These are phyloP conservation scores for Ceratocystiopsis sp. DNA, from an alignment of 2,329 filamentous ascomycete genomes.

Conservation along the genomic window DNA sequence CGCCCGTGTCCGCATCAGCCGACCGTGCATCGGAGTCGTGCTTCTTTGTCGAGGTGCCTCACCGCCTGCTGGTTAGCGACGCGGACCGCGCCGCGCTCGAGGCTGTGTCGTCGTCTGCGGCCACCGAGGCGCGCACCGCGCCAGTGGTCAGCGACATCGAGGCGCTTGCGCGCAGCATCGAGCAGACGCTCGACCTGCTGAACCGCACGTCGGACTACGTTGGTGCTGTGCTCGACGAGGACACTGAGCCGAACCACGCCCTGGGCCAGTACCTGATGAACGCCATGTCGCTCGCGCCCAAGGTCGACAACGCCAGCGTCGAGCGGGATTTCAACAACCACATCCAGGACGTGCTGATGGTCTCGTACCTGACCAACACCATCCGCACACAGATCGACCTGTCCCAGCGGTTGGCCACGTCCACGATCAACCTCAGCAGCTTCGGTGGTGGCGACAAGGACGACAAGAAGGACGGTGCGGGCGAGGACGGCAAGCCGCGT, in stretches of 20 bases:
- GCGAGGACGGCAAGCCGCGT: slow-evolving; percentile 25
- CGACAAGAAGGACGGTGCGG: slow-evolving; percentile 19
- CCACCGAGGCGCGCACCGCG: slow-evolving; percentile 58
- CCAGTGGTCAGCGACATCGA: slow-evolving; percentile 78
- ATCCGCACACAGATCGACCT: slow-evolving; percentile 98
- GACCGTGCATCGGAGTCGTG: slow-evolving; percentile 93
- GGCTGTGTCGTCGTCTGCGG: slow-evolving; percentile 43
- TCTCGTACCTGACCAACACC: slow-evolving; percentile 95
- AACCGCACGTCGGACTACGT: slow-evolving; percentile 88
- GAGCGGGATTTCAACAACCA: slow-evolving; percentile 99
- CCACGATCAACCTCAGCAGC: slow-evolving; percentile 31
- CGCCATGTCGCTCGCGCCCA: slow-evolving; percentile 79
- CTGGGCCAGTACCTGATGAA: slow-evolving; percentile 93
- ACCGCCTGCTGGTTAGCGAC: slow-evolving; percentile 73
- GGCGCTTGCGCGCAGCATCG: slow-evolving; percentile 66
- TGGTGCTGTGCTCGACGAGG: slow-evolving; percentile 84
- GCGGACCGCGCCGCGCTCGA: slow-evolving; percentile 51
- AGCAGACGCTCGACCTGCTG: slow-evolving; percentile 76
- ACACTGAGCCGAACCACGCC: slow-evolving; percentile 73
- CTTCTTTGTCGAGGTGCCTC: slow-evolving; percentile 91
- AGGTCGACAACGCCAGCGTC: slow-evolving; percentile 79
- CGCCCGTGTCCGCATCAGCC: slow-evolving; percentile 83
- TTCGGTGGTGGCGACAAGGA: slow-evolving; percentile 23
- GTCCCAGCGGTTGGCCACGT: slow-evolving; percentile 83
- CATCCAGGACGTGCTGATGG: slow-evolving; percentile 95